Evolutionary conservation across 768 basidiomycete species (phyloP).

Genomic region (Podaxis sp.): DNA sequence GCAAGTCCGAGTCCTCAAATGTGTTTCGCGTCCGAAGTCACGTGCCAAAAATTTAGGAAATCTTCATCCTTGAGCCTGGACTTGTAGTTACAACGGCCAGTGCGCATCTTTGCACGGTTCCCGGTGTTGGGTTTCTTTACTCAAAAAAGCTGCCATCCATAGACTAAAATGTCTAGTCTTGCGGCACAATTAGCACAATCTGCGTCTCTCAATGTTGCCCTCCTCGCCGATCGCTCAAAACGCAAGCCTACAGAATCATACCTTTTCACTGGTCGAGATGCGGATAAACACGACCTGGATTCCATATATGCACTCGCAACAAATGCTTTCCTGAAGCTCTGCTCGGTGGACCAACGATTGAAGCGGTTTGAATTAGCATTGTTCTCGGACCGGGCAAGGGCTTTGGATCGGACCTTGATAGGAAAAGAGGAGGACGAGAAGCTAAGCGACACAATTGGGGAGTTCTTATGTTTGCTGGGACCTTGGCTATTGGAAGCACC

Average conservation of each 20-base stretch:
- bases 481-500: conserved; percentile 80
- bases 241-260: conserved; percentile 74
- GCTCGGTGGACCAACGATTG: conserved; percentile 54
- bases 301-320: conserved; percentile 76
- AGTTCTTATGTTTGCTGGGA: conserved; percentile 67
- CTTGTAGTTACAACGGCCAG: too few species aligned
- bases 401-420: conserved; percentile 75
- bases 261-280: conserved; percentile 80
- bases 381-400: conserved; percentile 77
- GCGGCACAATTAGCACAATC: conserved; percentile 77
- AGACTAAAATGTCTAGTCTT: conserved; percentile 54
- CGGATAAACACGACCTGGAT: conserved; percentile 84
- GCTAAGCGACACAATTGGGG: conserved; percentile 57
- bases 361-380: conserved; percentile 60
- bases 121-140: neutral
- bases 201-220: conserved; percentile 71
- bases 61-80: too few species aligned
- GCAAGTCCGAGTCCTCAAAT: too few species aligned
- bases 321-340: conserved; percentile 74
- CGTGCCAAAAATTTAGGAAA: too few species aligned
- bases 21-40: too few species aligned
- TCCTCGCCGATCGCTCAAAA: conserved; percentile 62
- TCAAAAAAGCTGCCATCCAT: neutral
- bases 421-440: conserved; percentile 54
- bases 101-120: too few species aligned